Evolutionary conservation across 2,329 filamentous ascomycete genomes (phyloP), one percentile per base, ranked within the genome.

Genomic region (Blastomyces silverae): DNA sequence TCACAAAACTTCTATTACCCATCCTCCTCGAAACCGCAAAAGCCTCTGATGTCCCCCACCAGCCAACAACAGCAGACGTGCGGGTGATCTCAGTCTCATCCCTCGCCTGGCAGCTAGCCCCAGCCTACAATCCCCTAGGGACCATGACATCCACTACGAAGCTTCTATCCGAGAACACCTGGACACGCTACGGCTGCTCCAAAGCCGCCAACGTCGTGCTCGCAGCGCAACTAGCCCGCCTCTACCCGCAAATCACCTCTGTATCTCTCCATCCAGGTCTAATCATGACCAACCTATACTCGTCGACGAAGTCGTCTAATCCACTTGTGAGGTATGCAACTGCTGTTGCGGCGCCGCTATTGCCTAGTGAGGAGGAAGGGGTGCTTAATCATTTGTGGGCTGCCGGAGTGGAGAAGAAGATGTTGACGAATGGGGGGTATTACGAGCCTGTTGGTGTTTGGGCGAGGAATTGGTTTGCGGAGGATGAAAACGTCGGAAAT

Each of bases 201-300:
- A 84, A 84, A 69, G 76, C 80, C 0, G 82, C 81, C 2, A 82
- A 81, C 62, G 77, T 83, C 37, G 70, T 82, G 5, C 79, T 80
- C 58, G 79, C 80, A 2, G 69, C 75, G 0, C 79, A 82, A 67
- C 67, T 84, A 4, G 79, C 79, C 2, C 75, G 78, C 7, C 77
- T 78, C 0, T 75, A 79, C 63, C 79, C 79, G 0, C 42, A 61
- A 28, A 73, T 82, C 1, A 76, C 74, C 28, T 76, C 77, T 28
- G 75, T 84, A 11, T 77, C 79, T 0, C 69, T 85, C 0, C 83
- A 85, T 64, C 83, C 83, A 0, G 83, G 83, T 1, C 71, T 78
- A 3, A 78, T 80, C 46, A 66, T 73, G 5, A 80, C 77, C 55
- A 73, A 75, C 10, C 63, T 81, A n/a, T 80, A 79, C 62, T 66